Conservation (phyloP, 768 basidiomycete species). For the Austroboletus festivus region DNA sequence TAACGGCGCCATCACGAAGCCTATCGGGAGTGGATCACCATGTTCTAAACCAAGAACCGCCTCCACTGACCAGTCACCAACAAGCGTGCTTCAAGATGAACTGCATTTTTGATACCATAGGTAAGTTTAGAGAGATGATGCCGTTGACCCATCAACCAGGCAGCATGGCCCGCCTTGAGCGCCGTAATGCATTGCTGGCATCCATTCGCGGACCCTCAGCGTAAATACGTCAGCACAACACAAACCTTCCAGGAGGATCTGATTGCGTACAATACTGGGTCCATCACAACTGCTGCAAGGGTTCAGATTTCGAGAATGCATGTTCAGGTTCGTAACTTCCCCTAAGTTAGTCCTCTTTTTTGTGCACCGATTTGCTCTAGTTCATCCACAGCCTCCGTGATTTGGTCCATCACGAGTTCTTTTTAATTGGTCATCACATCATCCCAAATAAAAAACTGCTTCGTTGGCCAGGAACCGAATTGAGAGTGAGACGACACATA, state of each 20-base stretch:
- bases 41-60: conserved; percentile 13
- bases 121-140: conserved; percentile 24
- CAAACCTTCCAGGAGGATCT: conserved; percentile 15
- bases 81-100: background rate
- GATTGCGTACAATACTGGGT: conserved; percentile 27
- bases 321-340: conserved; percentile 24
- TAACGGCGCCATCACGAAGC: conserved; percentile 21
- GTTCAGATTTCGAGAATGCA: conserved; percentile 24
- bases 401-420: conserved; percentile 7
- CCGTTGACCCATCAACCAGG: too few species aligned
- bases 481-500: conserved; percentile 9
- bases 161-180: conserved; percentile 5
- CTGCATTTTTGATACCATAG: conserved; percentile 2
- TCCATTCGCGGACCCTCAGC: conserved; percentile 22
- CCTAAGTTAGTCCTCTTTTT: conserved; percentile 5
- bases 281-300: conserved; percentile 18
- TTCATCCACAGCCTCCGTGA: conserved; percentile 14
- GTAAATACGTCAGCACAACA: conserved; percentile 30
- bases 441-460: conserved; percentile 10
- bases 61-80: conserved; percentile 4
- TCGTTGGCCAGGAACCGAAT: conserved; percentile 18
- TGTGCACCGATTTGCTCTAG: conserved; percentile 11
- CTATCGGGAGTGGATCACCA: conserved; percentile 20
- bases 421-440: conserved; percentile 17
- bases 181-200: conserved; percentile 32